Percentiles rank a stretch among this genome's conserved stretches.
Evolutionary conservation across 306 rosid species (phyloP).

Genomic region (Parietaria judaica): DNA sequence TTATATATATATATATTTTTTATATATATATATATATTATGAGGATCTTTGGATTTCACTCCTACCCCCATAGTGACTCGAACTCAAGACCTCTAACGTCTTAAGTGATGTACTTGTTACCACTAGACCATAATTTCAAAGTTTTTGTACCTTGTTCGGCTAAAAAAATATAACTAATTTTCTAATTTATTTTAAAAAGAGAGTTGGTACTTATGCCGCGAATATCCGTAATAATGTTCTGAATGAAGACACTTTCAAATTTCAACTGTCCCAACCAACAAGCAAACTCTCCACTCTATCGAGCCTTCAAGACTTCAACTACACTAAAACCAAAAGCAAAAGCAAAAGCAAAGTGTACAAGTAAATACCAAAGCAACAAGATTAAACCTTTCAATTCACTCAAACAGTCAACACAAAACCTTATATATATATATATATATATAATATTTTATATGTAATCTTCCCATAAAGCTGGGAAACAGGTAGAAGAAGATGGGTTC

Average conservation of each 20-base stretch:
- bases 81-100: too few species aligned
- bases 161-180: too few species aligned
- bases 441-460: not conserved
- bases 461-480: conserved; percentile 19
- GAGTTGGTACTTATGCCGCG: not conserved
- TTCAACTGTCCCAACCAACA: conserved; percentile 11
- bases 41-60: too few species aligned
- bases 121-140: too few species aligned
- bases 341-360: not conserved
- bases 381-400: not conserved
- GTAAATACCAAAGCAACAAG: too few species aligned
- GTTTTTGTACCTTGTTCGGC: too few species aligned
- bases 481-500: conserved; percentile 34
- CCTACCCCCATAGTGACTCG: too few species aligned
- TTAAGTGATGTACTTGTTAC: too few species aligned
- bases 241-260: not conserved
- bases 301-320: not conserved
- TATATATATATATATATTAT: too few species aligned
- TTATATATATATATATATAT: not conserved
- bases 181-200: too few species aligned
- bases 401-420: not conserved
- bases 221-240: not conserved
- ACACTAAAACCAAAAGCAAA: not conserved
- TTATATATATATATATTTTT: too few species aligned
- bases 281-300: conserved; percentile 5